Evolutionary conservation across 495 filamentous ascomycete species (phyloP), one percentile per base, ranked within the genome.

Genomic region (Hypoxylon fuscum): DNA sequence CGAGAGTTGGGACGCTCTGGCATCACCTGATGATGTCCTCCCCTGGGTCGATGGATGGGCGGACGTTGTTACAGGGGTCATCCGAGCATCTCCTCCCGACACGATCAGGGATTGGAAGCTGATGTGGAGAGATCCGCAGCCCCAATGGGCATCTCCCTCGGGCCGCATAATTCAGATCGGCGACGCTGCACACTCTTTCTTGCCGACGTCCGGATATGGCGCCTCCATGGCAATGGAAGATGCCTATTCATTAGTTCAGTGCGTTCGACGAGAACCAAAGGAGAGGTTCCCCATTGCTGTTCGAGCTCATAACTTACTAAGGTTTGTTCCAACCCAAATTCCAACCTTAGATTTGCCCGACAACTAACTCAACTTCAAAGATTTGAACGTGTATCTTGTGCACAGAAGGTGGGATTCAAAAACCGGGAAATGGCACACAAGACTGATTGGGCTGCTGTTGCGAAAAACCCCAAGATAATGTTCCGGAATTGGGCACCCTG

Each of bases 161-260:
- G 79, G 80, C 10, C 73, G 79, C 18, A 83, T 86, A 21, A 78
- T 79, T 27, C 74, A 86, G 17, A 69, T 89, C 21, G 87, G 87
- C 11, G 88, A 89, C 53, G 79, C 84, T 3, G 86, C 87, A 17
- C 88, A 91, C 71, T 80, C 84, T 11, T 88, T 90, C 67, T 73
- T 89, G 1, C 87, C 87, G 0, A 86, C 85, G 1, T 83, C 78
- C 3, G 80, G 79, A 20, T 83, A 88, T 57, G 87, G 88, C 3
- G 87, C 83, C 3, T 85, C 81, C 31, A 85, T 87, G 68, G 85
- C 88, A 0, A 82, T 90, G 60, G 87, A 90, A 68, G 87, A 90
- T 65, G 87, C 81, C 3, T 79, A 81, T 10, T 82, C 82, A 0
- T 62, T 89, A 4, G 84, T 85, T 1, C 78, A 82, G 11, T 85